Conservation (phyloP, 1,284 basidiomycete species). For the Sparassis latifolia region DNA sequence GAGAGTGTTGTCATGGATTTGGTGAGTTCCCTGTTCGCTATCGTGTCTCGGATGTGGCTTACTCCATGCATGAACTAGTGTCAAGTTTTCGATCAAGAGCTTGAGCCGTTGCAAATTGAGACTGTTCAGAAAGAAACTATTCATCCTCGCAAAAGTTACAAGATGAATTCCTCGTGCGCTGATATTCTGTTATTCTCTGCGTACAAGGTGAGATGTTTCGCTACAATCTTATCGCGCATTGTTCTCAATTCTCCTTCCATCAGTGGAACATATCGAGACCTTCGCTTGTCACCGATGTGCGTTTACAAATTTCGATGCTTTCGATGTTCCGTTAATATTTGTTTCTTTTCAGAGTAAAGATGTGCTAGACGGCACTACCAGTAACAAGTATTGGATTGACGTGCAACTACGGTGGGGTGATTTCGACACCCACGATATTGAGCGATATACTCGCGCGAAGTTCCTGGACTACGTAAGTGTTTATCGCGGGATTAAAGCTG, state of each 20-base stretch:
- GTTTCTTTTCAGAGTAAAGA: slow-evolving; percentile 68
- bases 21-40: slow-evolving; percentile 36
- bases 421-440: slow-evolving; percentile 98
- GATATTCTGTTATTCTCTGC: slow-evolving; percentile 97
- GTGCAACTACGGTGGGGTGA: slow-evolving; percentile 98
- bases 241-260: background rate
- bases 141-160: slow-evolving; percentile 99
- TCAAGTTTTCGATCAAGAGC: slow-evolving; percentile 98
- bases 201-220: slow-evolving; percentile 57
- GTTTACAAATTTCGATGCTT: slow-evolving; percentile 18
- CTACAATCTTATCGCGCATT: background rate
- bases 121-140: slow-evolving; percentile 99
- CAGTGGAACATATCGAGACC: slow-evolving; percentile 97
- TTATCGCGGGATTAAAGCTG: background rate
- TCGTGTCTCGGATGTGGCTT: background rate
- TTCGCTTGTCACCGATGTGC: slow-evolving; percentile 89
- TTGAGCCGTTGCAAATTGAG: slow-evolving; percentile 97
- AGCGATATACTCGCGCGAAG: slow-evolving; percentile 95
- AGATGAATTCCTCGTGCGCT: slow-evolving; percentile 98
- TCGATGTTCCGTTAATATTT: background rate
- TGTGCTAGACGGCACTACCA: slow-evolving; percentile 93
- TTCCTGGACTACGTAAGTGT: slow-evolving; percentile 86
- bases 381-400: slow-evolving; percentile 99
- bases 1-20: slow-evolving; percentile 96
- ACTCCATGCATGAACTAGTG: slow-evolving; percentile 38